Evolutionary conservation across 768 basidiomycete genomes (phyloP), one percentile per base, ranked within the genome.

Genomic region (Pleurotus ostreatus): DNA sequence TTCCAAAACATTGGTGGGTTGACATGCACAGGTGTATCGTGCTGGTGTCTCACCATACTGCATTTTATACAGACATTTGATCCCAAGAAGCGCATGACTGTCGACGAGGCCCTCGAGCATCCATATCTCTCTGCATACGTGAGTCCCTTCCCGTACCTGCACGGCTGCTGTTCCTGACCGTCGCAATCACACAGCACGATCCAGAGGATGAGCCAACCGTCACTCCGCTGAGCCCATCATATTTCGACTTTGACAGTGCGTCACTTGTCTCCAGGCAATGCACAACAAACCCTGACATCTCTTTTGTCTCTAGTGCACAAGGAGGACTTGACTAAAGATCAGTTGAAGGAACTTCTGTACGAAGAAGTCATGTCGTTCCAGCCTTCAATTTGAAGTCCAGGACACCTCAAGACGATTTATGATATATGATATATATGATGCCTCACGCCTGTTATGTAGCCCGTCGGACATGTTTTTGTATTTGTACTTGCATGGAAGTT

Each of bases 211-310:
- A 97, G 65, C 94, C 95, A 2, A 75, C 75, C 25, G 86, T 88
- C n/a, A 77, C 82, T 41, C 86, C 90, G 8, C 80, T 97, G 45
- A 86, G 86, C 65, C 84, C 92, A 0, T 80, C 82, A 45, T 97
- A 94, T 71, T 97, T 97, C 70, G 88, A 93, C 62, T 96, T 95
- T 65, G 94, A 97, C 68, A 75, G 84, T 88, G 65, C 69, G 86
- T 70, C 18, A 7, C 41, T 39, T 40, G 34, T 47, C 46, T 43
- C 38, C 45, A 45, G n/a, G 37, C 18, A 13, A 37, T 13, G 22
- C 23, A 40, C 39, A 30, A 16, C 41, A 23, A 49, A 49, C 22
- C 11, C 11, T 55, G 51, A 25, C 43, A 57, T 40, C 62, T 57
- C 30, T 58, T 53, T 3, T 55, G 41, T 51, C 52, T 55, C 18